Conservation (phyloP, 805 yeast species). For the Candida easanensis region DNA sequence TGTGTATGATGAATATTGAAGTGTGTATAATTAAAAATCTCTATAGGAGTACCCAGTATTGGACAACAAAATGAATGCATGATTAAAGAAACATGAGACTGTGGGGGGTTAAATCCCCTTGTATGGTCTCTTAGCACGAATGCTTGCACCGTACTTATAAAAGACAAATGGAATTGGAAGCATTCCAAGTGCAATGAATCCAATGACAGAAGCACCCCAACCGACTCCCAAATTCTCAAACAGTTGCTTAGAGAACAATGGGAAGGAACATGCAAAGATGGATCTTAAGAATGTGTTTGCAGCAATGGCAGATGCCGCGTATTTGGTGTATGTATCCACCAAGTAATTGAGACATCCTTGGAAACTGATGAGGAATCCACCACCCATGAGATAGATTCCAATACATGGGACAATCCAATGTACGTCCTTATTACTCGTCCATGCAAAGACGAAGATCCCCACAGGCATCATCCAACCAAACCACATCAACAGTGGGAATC, state of each 20-base stretch:
- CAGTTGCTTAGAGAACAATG: slow-evolving; percentile 54
- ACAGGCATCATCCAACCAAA: slow-evolving; percentile 44
- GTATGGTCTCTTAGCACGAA: slow-evolving; percentile 29
- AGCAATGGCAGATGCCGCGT: slow-evolving; percentile 64
- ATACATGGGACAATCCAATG: slow-evolving; percentile 59
- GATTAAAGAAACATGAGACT: too few relatives aligned
- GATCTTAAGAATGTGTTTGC: slow-evolving; percentile 62
- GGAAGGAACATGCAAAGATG: slow-evolving; percentile 58
- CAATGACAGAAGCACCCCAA: slow-evolving; percentile 57
- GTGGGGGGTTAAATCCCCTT: slow-evolving; percentile 19
- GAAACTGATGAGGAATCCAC: slow-evolving; percentile 55
- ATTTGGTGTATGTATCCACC: slow-evolving; percentile 55
- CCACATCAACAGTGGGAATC: slow-evolving; percentile 53
- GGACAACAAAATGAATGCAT: too few relatives aligned
- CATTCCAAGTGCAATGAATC: slow-evolving; percentile 46
- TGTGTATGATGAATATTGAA: too few relatives aligned
- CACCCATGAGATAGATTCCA: slow-evolving; percentile 50
- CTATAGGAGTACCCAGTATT: too few relatives aligned
- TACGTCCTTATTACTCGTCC: slow-evolving; percentile 47
- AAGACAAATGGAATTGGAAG: slow-evolving; percentile 58
- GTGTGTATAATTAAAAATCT: too few relatives aligned
- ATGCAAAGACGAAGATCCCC: slow-evolving; percentile 60
- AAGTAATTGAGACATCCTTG: slow-evolving; percentile 59
- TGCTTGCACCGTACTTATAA: slow-evolving; percentile 43
- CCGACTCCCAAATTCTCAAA: slow-evolving; percentile 46